Evolutionary conservation across 768 basidiomycete species (phyloP).

Genomic region (Collybiopsis luxurians): DNA sequence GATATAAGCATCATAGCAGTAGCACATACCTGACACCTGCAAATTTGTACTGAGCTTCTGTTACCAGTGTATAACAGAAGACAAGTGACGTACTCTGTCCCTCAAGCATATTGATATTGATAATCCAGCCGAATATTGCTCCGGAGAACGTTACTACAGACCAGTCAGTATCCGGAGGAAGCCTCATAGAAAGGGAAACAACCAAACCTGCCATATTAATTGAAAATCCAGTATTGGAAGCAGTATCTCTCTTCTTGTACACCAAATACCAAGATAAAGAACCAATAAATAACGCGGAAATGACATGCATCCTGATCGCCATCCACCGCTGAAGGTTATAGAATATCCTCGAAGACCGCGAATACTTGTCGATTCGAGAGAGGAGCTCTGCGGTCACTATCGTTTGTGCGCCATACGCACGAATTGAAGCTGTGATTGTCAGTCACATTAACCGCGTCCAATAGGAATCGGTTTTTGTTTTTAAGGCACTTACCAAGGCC

Average conservation of each 20-base stretch:
- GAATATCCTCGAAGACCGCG: constrained; percentile 27
- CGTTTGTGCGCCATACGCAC: constrained; percentile 11
- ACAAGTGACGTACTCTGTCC: constrained; percentile 8
- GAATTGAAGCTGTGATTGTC: constrained; percentile 10
- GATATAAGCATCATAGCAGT: constrained; percentile 9
- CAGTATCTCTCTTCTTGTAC: constrained; percentile 22
- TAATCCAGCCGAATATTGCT: constrained; percentile 12
- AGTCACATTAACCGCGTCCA: too few species aligned
- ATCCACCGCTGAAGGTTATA: constrained; percentile 32
- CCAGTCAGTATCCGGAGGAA: too few species aligned
- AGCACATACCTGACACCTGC: constrained; percentile 10
- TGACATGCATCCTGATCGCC: constrained; percentile 37
- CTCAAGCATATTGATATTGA: constrained; percentile 6
- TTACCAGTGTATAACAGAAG: background rate
- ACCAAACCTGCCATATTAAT: constrained; percentile 37
- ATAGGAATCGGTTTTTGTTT: too few species aligned
- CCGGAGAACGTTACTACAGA: constrained; percentile 16
- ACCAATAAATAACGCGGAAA: constrained; percentile 41
- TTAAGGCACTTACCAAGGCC: constrained; percentile 13
- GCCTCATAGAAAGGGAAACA: too few species aligned
- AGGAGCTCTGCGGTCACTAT: constrained; percentile 21
- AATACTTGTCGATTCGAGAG: constrained; percentile 36
- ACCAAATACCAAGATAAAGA: constrained; percentile 39
- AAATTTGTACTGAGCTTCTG: background rate
- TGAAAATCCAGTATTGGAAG: constrained; percentile 31